phyloP scores from a whole-genome alignment of 495 filamentous ascomycete genomes.

The Aspergillus incahuasiensis region DNA sequence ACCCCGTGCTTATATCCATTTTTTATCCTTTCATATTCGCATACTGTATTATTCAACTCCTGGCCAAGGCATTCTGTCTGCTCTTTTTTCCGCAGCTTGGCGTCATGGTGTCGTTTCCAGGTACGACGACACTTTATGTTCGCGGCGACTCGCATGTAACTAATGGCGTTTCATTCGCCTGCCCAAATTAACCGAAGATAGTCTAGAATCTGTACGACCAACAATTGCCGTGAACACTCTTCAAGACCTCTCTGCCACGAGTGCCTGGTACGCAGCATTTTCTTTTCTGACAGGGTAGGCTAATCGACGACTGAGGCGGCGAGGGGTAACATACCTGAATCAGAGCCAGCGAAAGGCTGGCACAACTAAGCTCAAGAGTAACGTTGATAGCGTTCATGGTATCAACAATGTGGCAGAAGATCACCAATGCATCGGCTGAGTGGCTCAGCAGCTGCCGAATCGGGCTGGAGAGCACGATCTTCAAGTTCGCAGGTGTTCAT shows the following conservation, averaged over 20 bases:
- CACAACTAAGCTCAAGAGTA: neutral
- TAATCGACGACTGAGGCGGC: neutral
- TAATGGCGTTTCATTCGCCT: slow-evolving; percentile 21
- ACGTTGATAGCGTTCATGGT: neutral
- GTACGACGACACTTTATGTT: slow-evolving; percentile 20
- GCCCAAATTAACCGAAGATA: slow-evolving; percentile 17
- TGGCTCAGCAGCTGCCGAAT: neutral
- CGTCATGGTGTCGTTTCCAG: slow-evolving; percentile 19
- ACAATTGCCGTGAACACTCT: neutral
- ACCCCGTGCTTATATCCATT: neutral
- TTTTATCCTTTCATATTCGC: slow-evolving; percentile 16
- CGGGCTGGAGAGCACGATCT: neutral
- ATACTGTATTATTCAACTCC: slow-evolving; percentile 25
- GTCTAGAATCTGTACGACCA: slow-evolving; percentile 13
- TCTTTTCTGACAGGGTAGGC: neutral
- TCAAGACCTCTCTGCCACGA: neutral
- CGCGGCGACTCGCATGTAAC: slow-evolving; percentile 22
- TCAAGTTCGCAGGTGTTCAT: slow-evolving; percentile 9
- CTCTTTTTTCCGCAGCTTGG: slow-evolving; percentile 16
- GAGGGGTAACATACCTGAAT: neutral
- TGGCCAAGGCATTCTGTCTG: slow-evolving; percentile 19
- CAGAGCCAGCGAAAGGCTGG: neutral
- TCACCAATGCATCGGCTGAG: neutral
- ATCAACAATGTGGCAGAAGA: slow-evolving; percentile 3
- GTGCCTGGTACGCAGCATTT: neutral